Conservation (phyloP, 169 alveolate species). For the Cytauxzoon felis region DNA sequence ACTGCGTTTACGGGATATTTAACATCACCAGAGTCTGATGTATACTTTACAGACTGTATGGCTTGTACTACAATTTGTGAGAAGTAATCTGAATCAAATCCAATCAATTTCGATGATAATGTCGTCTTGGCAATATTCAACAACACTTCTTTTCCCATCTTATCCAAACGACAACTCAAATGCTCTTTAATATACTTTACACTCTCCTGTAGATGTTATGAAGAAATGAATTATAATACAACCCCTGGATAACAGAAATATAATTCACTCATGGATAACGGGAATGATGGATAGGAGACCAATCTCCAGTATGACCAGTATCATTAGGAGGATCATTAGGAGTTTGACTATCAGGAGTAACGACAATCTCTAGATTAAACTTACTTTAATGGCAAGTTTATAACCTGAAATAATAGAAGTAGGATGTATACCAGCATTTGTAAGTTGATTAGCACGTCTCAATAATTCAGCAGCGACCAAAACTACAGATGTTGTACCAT, state of each 20-base stretch:
- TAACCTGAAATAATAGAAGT: slow-evolving; percentile 95
- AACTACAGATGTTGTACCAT: slow-evolving; percentile 99
- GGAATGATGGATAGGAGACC: too few relatives aligned
- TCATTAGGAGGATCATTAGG: too few relatives aligned
- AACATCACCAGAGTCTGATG: slow-evolving; percentile 79
- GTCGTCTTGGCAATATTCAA: slow-evolving; percentile 93
- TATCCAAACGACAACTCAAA: slow-evolving; percentile 79
- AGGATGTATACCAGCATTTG: slow-evolving; percentile 95
- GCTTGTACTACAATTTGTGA: slow-evolving; percentile 93
- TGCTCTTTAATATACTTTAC: slow-evolving; percentile 90
- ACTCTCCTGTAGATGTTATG: slow-evolving; percentile 84
- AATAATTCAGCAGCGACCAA: slow-evolving; percentile 97
- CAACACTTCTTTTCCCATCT: slow-evolving; percentile 82
- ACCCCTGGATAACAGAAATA: too few relatives aligned
- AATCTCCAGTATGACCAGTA: too few relatives aligned
- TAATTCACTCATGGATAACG: too few relatives aligned
- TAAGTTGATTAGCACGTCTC: slow-evolving; percentile 93
- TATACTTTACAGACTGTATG: slow-evolving; percentile 85
- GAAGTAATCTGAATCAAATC: slow-evolving; percentile 90
- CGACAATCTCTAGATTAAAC: not conserved
- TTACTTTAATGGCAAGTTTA: slow-evolving; percentile 84
- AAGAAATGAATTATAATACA: too few relatives aligned
- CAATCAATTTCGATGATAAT: slow-evolving; percentile 90
- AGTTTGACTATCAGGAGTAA: too few relatives aligned
- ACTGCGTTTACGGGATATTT: slow-evolving; percentile 94